These are phyloP conservation scores for Plantago coronopus DNA, from an alignment of 305 asterid species.

Conservation along the genomic window DNA sequence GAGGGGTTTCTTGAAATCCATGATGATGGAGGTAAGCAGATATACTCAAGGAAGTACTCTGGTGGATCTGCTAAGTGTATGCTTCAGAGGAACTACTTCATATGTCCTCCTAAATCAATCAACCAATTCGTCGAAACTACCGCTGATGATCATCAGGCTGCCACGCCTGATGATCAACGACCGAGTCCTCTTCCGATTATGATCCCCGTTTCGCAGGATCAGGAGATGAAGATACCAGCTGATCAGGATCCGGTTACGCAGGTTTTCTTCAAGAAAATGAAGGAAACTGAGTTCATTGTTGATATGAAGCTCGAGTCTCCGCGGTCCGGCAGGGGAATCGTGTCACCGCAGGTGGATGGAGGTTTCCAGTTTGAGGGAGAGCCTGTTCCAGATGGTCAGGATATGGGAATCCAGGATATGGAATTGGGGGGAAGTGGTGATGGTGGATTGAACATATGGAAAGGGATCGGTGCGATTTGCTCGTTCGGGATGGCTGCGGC, in stretches of 20 bases:
- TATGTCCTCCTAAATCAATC: conserved; percentile 31
- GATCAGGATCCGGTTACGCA: conserved; percentile 52
- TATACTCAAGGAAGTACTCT: conserved; percentile 42
- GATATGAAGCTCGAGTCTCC: conserved; percentile 80
- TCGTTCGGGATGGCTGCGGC: conserved; percentile 71
- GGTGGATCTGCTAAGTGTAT: conserved; percentile 22
- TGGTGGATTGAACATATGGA: conserved; percentile 47
- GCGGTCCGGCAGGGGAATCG: conserved; percentile 23
- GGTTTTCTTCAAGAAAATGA: conserved; percentile 73
- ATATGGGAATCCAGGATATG: conserved; percentile 17
- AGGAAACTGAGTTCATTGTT: conserved; percentile 55
- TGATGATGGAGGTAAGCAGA: conserved; percentile 46
- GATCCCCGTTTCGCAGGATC: background rate
- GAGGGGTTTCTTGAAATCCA: conserved; percentile 18
- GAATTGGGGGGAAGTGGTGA: conserved; percentile 16
- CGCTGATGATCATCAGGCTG: too few relatives aligned
- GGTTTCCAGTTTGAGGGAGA: conserved; percentile 33
- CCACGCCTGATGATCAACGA: too few relatives aligned
- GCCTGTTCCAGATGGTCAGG: conserved; percentile 15
- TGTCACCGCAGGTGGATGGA: background rate
- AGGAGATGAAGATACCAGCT: conserved; percentile 7
- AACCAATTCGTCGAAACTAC: conserved; percentile 38
- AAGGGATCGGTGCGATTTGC: conserved; percentile 73
- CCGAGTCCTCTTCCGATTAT: too few relatives aligned
- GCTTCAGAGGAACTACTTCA: conserved; percentile 61